These are phyloP conservation scores for Multifurca ochricompacta DNA, from an alignment of 768 basidiomycete genomes.

Conservation along the genomic window DNA sequence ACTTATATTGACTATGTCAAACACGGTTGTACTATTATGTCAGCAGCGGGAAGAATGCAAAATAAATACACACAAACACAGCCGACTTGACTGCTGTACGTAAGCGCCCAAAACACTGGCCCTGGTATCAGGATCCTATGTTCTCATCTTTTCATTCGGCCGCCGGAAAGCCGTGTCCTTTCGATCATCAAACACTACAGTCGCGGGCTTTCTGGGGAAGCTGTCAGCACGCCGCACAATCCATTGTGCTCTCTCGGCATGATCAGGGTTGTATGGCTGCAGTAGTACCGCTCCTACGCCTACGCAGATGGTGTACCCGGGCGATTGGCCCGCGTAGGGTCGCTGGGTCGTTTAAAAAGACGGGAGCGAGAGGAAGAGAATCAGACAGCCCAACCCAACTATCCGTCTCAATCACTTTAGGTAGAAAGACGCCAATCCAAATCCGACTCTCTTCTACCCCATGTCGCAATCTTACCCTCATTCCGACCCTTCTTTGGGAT, in stretches of 20 bases:
- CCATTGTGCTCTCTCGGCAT: not conserved
- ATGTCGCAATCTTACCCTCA: slow-evolving; percentile 10
- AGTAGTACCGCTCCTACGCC: not conserved
- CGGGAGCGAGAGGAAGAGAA: not conserved
- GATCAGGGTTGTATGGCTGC: not conserved
- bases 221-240: not conserved
- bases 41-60: no score
- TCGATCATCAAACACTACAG: not conserved
- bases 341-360: not conserved
- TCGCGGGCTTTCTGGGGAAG: not conserved
- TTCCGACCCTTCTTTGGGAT: not conserved
- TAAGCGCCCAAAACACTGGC: not conserved
- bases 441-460: not conserved
- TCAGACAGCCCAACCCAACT: not conserved
- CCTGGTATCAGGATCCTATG: not conserved
- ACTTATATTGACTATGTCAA: not conserved
- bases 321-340: not conserved
- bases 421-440: not conserved
- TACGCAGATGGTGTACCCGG: not conserved
- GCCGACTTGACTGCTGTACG: not conserved
- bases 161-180: not conserved
- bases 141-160: not conserved
- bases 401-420: not conserved
- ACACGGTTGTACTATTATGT: no score
- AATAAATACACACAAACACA: no score